Evolutionary conservation across 257 asterid genomes (phyloP), one percentile per base, ranked within the genome.

Genomic region (Paraleonurus japonicus): DNA sequence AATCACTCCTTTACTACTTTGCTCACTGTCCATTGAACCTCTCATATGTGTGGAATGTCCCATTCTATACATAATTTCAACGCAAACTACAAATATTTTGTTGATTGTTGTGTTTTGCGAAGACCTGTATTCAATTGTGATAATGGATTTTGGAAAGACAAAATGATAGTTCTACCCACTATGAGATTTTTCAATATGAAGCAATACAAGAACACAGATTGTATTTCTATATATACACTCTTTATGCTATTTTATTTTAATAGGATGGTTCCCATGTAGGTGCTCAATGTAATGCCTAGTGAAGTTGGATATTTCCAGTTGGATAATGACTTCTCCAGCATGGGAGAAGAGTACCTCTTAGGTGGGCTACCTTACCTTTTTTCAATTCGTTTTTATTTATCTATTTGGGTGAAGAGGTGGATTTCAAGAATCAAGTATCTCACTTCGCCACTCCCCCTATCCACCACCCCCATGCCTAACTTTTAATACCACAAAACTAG

Each of bases 281-380:
- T 69, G 65, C 82, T 78, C 67, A 80, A 83, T 75, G 75, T 71
- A 59, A 83, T 69, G 69, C 79, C 82, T 61, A 64, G 69, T 73
- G 85, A 85, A 69, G 79, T 72, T 75, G 89, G 82, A 66, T 81
- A 79, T 32, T 71, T 78, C 67, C 84, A 79, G 61, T 76, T 69
- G 57, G 78, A 78, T 35, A 76, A 82, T 83, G 87, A 76, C 68
- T 79, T 70, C 69, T 80, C 84, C 57, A 72, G 81, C 80, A 70
- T 70, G 70, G 85, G 85, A 35, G 96, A 85, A 62, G 89, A 85
- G 70, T 89, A 85, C 81, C 87, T 86, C 70, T 73, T 87, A 76
- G 96, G 96, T 89, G 67, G 73, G 71, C 54, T 2, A 68, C 33
- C 20, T 45, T 54, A 53, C 66, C 59, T 66, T 60, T 26, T 58